These are phyloP conservation scores for Tetrahymena borealis DNA, from an alignment of 73 alveolate genomes.

Conservation along the genomic window DNA sequence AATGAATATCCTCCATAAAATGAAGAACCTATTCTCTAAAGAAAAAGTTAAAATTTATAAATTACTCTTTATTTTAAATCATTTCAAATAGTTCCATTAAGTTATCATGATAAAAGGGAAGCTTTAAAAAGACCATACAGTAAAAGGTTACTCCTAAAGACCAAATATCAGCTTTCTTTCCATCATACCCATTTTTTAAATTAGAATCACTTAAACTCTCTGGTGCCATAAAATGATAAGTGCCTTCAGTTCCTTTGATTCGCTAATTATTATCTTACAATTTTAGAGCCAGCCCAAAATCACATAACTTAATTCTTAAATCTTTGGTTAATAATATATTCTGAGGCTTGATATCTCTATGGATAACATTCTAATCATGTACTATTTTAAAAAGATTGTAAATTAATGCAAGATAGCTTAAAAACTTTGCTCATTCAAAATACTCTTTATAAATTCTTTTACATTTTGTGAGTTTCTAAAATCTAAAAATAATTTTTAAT, in stretches of 20 bases:
- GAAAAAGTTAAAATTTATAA: conserved; percentile 34
- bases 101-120: conserved; percentile 73
- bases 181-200: conserved; percentile 49
- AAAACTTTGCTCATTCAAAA: too few relatives aligned
- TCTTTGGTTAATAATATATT: conserved; percentile 79
- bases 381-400: not conserved
- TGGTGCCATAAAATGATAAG: conserved; percentile 95
- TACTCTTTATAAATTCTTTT: too few relatives aligned
- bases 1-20: too few relatives aligned
- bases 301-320: conserved; percentile 79
- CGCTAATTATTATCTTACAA: conserved; percentile 51
- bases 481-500: not conserved
- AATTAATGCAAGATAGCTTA: too few relatives aligned
- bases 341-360: conserved; percentile 94
- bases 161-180: conserved; percentile 96
- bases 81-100: conserved; percentile 65
- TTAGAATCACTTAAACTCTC: conserved; percentile 71
- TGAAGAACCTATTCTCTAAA: too few relatives aligned
- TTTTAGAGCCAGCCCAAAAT: conserved; percentile 71
- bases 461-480: too few relatives aligned
- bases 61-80: conserved; percentile 44
- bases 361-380: conserved; percentile 81
- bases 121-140: conserved; percentile 67
- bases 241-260: conserved; percentile 79
- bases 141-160: conserved; percentile 89